Base-by-base conservation (phyloP, 2,329 filamentous ascomycete genomes). In the Kalaharituber pfeilii region DNA sequence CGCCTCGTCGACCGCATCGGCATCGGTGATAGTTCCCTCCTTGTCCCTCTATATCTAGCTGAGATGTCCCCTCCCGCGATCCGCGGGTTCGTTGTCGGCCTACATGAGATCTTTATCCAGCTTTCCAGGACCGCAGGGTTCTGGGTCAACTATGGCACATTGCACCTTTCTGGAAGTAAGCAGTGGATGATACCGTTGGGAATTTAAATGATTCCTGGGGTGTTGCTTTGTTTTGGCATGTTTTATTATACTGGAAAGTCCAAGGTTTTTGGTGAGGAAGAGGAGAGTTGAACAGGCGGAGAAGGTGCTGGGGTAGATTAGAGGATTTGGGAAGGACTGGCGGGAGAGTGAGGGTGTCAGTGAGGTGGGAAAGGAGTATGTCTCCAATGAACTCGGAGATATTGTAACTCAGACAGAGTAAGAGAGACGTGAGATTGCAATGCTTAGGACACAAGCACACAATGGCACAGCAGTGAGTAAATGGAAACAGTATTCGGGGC, bases 101-200 rank as follows among this genome's bases (percentile, higher is more conserved):
- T 82, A 52, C 83, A 81, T 66, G 80, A 83, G 8, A 39, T 39
- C 5, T 18, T 39, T 39, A 39, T 15, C 8, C 4, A 39, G 33
- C 4, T 39, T 36, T 64, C 70, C 82, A 1, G 76, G 77, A 65
- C 80, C 1, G 75, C 80, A 28, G 79, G 78, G 24, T 80, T 79
- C 67, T 80, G 77, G 77, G 78, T 79, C 67, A 79, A 79, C 67
- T 70, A 56, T 60, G 64, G 63, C 6, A 26, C 49, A 3, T 47
- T 50, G 3, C 30, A 28, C 6, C 2, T 20, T 25, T 36, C 25
- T 26, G 18, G 18, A 11, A 22, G 15, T 29, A 22, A 68, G 1
- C 79, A 81, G 64, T 83, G 79, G 79, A 67, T 78, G 24, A 74
- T 82, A 28, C 79, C 80, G 1, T 78, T 76, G 9, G 74, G 69